These are phyloP conservation scores for Solanum chmielewskii DNA, from an alignment of 257 asterid species.

Conservation along the genomic window DNA sequence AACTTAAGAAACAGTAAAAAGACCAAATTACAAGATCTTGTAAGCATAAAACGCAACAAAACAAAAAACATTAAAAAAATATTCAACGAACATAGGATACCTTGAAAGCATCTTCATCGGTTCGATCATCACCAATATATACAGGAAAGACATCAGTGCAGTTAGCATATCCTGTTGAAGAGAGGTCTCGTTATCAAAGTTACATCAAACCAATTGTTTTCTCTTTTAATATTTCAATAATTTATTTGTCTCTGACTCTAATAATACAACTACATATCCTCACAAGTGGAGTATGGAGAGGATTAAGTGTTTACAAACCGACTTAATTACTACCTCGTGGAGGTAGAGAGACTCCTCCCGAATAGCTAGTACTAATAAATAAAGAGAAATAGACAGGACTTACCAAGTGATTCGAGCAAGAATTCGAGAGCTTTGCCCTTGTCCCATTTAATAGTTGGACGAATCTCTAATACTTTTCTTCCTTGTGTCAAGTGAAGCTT, in stretches of 20 bases:
- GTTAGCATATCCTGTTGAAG: conserved; percentile 33
- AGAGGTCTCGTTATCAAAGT: not conserved
- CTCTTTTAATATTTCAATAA: not conserved
- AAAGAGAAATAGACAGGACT: not conserved
- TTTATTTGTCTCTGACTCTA: not conserved
- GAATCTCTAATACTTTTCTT: conserved; percentile 84
- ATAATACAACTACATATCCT: not conserved
- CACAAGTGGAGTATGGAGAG: not conserved
- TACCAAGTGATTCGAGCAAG: conserved; percentile 83
- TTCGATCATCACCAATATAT: conserved; percentile 83
- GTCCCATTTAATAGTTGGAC: conserved; percentile 97
- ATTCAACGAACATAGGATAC: conserved; percentile 23
- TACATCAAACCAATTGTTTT: not conserved
- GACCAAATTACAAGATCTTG: not conserved
- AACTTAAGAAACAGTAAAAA: not conserved
- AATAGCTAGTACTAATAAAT: not conserved
- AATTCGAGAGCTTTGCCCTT: conserved; percentile 95
- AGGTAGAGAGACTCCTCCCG: not conserved
- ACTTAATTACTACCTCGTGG: not conserved
- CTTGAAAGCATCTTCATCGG: conserved; percentile 93
- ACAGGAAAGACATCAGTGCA: conserved; percentile 63
- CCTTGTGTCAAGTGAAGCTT: conserved; percentile 71
- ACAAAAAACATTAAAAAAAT: not conserved
- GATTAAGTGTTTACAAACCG: not conserved
- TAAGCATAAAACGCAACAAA: not conserved